A percentile compares a stretch with the other conserved stretches of the same genome.
Evolutionary conservation across 2,329 filamentous ascomycete species (phyloP).

Genomic region (Aplosporella prunicola): DNA sequence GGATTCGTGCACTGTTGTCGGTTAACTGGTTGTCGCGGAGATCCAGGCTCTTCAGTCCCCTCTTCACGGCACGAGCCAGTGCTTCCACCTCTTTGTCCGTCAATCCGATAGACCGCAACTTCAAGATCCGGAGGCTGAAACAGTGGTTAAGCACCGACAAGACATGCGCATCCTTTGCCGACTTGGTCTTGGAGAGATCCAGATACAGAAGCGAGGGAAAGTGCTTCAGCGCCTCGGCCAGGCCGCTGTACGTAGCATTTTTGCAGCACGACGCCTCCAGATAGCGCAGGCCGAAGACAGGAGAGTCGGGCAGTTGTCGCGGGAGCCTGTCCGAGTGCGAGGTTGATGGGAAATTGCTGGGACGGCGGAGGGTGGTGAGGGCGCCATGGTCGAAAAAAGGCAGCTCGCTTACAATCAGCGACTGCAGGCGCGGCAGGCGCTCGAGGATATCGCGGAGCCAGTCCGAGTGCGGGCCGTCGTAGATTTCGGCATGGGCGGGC

Average conservation of each 20-base stretch:
- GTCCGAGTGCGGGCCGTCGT: conserved; percentile 48
- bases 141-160: conserved; percentile 39
- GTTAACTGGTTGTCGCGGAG: conserved; percentile 49
- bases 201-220: conserved; percentile 49
- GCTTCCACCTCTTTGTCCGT: conserved; percentile 44
- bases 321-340: conserved; percentile 14
- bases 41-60: conserved; percentile 47
- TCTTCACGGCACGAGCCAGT: conserved; percentile 43
- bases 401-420: conserved; percentile 48
- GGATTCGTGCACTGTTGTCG: conserved; percentile 42
- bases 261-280: conserved; percentile 48
- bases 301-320: conserved; percentile 17
- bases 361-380: conserved; percentile 39
- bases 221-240: conserved; percentile 42
- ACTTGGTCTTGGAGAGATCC: conserved; percentile 46
- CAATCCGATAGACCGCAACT: conserved; percentile 44
- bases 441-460: conserved; percentile 53
- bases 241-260: conserved; percentile 48
- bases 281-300: conserved; percentile 41
- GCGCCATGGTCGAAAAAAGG: conserved; percentile 54
- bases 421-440: conserved; percentile 49
- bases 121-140: conserved; percentile 46
- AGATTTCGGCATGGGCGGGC: conserved; percentile 51
- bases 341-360: conserved; percentile 19
- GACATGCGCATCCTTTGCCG: conserved; percentile 41